Evolutionary conservation across 805 yeast genomes (phyloP), one percentile per base, ranked within the genome.

Genomic region (Candida arabinofermentans): DNA sequence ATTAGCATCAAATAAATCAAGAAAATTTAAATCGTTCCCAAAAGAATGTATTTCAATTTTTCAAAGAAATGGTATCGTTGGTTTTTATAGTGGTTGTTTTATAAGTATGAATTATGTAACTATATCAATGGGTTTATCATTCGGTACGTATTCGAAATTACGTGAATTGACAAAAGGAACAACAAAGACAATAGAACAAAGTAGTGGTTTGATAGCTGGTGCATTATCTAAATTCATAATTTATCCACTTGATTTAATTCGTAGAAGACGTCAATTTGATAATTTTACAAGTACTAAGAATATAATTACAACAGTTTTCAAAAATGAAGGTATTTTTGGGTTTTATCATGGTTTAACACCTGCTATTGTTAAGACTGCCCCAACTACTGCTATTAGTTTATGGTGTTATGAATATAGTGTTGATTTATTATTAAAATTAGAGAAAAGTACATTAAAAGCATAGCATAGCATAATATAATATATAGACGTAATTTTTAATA

Each of bases 171-270:
- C 64, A 18, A 39, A 49, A 16, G 37, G 47, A 5, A 73, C 75
- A 3, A 61, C 64, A 22, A 52, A 75, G 3, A 61, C 64, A 22
- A 52, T 70, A 24, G 82, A 80, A 51, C 78, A 81, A 6, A 43
- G 75, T 27, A 75, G 91, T 58, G 84, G 96, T 34, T 66, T 87
- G 29, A 37, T 78, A 0, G 96, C 96, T 0, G 98, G 97, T 0
- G 69, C 79, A 0, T 50, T 78, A 3, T 75, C 95, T 10, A 93
- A 93, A 59, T 74, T 80, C 0, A 49, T 79, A 0, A 81, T 87
- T 0, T 93, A 87, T 61, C 99, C 99, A 0, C 59, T 93, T 34
- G 99, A 93, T 59, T 78, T 95, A 0, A 58, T 90, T 2, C 70
- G 96, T 18, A 80, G 88, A 54, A 67, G 96, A 29, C 62, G 84